A percentile compares a stretch with the other conserved stretches of the same genome.
These are phyloP conservation scores for Prosopis cineraria DNA, from an alignment of 306 rosid species.

Conservation along the genomic window DNA sequence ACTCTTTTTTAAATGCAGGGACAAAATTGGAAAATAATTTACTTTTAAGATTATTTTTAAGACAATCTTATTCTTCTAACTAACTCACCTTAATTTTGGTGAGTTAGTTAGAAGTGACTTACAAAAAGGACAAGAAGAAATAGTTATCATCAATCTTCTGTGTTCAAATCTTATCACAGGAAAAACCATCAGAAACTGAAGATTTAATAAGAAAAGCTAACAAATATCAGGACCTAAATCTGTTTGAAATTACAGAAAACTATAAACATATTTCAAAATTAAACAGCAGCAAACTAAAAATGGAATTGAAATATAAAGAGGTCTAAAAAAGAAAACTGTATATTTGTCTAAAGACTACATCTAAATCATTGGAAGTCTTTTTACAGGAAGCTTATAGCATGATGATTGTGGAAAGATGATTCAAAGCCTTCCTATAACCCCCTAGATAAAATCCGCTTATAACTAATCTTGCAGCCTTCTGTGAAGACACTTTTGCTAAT, in stretches of 20 bases:
- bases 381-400: not conserved
- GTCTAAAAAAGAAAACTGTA: slow-evolving; percentile 8
- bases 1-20: too few relatives aligned
- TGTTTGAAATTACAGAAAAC: slow-evolving; percentile 19
- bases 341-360: not conserved
- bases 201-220: not conserved
- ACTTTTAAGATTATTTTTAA: too few relatives aligned
- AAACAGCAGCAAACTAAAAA: slow-evolving; percentile 7
- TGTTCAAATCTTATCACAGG: not conserved
- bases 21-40: too few relatives aligned
- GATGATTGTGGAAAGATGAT: not conserved
- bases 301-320: not conserved
- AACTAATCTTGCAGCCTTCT: slow-evolving; percentile 10
- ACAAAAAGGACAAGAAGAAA: too few relatives aligned
- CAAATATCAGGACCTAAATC: not conserved
- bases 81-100: too few relatives aligned
- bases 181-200: slow-evolving; percentile 3
- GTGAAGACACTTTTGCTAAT: not conserved
- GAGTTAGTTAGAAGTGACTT: too few relatives aligned
- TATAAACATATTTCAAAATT: not conserved
- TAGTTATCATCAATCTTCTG: not conserved
- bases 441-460: not conserved
- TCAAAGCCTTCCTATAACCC: slow-evolving; percentile 9
- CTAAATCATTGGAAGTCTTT: not conserved
- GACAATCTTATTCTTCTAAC: too few relatives aligned